Percentiles rank a stretch among this genome's conserved stretches.
These are phyloP conservation scores for Magnolia sinica DNA, from an alignment of 164 flowering plant genomes.

Conservation along the genomic window DNA sequence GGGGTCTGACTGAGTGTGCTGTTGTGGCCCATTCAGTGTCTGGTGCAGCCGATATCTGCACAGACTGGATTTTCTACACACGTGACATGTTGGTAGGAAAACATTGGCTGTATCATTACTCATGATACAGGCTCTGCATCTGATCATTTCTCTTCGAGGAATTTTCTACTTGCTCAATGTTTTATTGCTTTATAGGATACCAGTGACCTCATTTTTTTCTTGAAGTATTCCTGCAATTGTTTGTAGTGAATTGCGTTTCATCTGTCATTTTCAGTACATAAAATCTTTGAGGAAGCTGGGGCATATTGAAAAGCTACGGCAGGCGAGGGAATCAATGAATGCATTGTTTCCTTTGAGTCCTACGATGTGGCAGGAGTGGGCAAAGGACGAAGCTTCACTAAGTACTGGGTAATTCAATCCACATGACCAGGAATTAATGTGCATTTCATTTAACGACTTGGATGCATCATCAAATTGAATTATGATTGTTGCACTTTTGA, in stretches of 20 bases:
- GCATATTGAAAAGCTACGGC: slow-evolving; percentile 64
- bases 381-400: slow-evolving; percentile 65
- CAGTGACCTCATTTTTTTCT: too few relatives aligned
- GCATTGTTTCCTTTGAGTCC: slow-evolving; percentile 68
- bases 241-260: background rate
- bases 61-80: too few relatives aligned
- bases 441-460: background rate
- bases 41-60: too few relatives aligned
- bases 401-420: slow-evolving; percentile 34
- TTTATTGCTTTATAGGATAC: too few relatives aligned
- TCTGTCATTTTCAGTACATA: slow-evolving; percentile 47
- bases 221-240: background rate
- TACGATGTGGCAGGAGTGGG: slow-evolving; percentile 91
- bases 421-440: background rate
- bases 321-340: slow-evolving; percentile 83
- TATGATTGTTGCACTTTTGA: background rate
- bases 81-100: too few relatives aligned
- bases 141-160: too few relatives aligned
- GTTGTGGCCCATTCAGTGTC: too few relatives aligned
- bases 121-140: too few relatives aligned
- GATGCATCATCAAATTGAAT: background rate
- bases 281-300: slow-evolving; percentile 62
- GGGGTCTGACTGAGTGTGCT: too few relatives aligned
- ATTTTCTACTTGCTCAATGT: too few relatives aligned
- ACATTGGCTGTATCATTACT: too few relatives aligned